phyloP scores from a whole-genome alignment of 1,284 basidiomycete genomes.

The Cutaneotrichosporon spelunceum region DNA sequence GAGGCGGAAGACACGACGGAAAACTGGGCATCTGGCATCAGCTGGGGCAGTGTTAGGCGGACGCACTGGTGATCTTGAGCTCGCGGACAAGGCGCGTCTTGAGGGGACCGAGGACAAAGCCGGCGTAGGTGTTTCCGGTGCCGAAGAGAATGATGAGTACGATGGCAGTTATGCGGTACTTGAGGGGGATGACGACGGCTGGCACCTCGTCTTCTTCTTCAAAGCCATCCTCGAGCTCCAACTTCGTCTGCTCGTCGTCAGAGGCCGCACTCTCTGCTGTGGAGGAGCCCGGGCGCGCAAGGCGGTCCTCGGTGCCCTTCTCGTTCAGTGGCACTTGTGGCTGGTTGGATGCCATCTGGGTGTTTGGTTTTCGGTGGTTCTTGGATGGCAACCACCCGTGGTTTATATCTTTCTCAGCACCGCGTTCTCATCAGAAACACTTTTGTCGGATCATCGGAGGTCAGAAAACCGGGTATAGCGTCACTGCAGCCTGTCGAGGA shows the following conservation, averaged over 20 bases:
- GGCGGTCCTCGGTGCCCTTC: background rate
- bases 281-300: background rate
- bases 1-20: constrained; percentile 48
- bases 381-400: no score
- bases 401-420: background rate
- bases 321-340: background rate
- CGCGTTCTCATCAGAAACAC: background rate
- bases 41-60: background rate
- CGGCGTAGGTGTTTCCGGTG: constrained; percentile 36
- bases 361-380: no score
- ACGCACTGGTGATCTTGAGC: constrained; percentile 39
- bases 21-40: constrained; percentile 39
- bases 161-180: constrained; percentile 29
- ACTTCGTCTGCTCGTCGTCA: background rate
- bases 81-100: constrained; percentile 46
- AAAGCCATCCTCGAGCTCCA: background rate
- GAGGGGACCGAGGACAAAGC: constrained; percentile 40
- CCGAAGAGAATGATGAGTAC: constrained; percentile 38
- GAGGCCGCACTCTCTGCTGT: background rate
- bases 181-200: constrained; percentile 12
- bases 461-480: background rate
- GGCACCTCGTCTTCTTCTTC: background rate
- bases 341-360: background rate
- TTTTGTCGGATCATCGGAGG: background rate
- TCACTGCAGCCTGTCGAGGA: background rate